phyloP scores from a whole-genome alignment of 78 protist species.

The Andalucia godoyi region DNA sequence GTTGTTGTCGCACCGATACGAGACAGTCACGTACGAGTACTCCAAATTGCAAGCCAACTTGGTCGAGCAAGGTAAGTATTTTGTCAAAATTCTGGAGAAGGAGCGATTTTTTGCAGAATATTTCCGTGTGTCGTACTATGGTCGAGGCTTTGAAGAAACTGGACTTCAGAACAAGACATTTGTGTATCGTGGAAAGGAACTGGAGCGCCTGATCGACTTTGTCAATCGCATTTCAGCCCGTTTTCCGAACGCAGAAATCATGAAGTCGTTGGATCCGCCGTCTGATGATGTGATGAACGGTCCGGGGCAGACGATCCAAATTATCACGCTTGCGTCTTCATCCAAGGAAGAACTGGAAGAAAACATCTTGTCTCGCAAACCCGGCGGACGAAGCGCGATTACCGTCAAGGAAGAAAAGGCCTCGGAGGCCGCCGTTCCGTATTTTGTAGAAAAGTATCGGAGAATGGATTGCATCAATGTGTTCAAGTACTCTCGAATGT shows the following conservation, averaged over 20 bases:
- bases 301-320: background rate
- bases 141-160: background rate
- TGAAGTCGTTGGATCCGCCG: background rate
- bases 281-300: background rate
- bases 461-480: background rate
- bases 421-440: too few relatives aligned
- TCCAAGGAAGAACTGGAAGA: background rate
- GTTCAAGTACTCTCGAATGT: background rate
- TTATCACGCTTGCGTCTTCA: background rate
- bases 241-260: constrained; percentile 7
- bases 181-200: background rate
- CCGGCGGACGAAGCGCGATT: too few relatives aligned
- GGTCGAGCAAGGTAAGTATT: background rate
- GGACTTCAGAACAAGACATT: background rate
- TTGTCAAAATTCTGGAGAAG: background rate
- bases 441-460: background rate
- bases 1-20: background rate
- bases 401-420: too few relatives aligned
- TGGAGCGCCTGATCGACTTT: background rate
- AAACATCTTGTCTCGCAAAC: too few relatives aligned
- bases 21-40: background rate
- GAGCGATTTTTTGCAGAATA: background rate
- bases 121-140: background rate
- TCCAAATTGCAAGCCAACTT: background rate
- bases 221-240: background rate